Evolutionary conservation across 2,329 filamentous ascomycete species (phyloP).

Genomic region (Dactylellina parvicollis): DNA sequence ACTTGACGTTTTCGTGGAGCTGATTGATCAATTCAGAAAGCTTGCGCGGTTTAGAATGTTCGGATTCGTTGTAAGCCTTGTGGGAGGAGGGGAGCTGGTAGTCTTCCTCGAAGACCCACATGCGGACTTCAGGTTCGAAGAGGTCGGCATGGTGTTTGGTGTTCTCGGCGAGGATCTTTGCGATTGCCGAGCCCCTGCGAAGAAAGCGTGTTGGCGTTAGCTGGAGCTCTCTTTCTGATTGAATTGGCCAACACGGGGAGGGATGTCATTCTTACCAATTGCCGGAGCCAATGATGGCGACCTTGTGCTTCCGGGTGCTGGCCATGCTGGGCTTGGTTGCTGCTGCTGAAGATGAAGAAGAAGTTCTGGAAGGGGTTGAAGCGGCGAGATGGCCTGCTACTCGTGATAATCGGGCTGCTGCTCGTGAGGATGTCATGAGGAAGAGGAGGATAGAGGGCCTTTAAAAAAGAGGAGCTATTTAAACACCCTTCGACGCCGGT

Average conservation of each 20-base stretch:
- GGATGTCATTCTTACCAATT: conserved; percentile 76
- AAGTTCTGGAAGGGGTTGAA: conserved; percentile 8
- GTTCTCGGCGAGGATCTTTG: conserved; percentile 96
- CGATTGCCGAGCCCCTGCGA: conserved; percentile 89
- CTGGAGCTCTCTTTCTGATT: background rate
- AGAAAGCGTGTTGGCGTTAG: conserved; percentile 44
- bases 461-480: conserved; percentile 8
- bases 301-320: conserved; percentile 77
- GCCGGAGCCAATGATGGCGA: conserved; percentile 92
- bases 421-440: conserved; percentile 43
- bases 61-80: conserved; percentile 74
- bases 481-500: background rate
- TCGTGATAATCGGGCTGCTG: conserved; percentile 36
- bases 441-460: conserved; percentile 26
- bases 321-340: conserved; percentile 16
- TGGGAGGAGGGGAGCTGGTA: conserved; percentile 77
- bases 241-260: background rate
- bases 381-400: conserved; percentile 38
- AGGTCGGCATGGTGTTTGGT: conserved; percentile 78
- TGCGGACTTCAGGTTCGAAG: conserved; percentile 90
- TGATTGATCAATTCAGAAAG: conserved; percentile 91
- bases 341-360: conserved; percentile 3
- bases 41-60: conserved; percentile 76
- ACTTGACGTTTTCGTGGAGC: conserved; percentile 96
- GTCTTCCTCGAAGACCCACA: conserved; percentile 99